These are phyloP conservation scores for Agrocybe praecox DNA, from an alignment of 768 basidiomycete species.

Conservation along the genomic window DNA sequence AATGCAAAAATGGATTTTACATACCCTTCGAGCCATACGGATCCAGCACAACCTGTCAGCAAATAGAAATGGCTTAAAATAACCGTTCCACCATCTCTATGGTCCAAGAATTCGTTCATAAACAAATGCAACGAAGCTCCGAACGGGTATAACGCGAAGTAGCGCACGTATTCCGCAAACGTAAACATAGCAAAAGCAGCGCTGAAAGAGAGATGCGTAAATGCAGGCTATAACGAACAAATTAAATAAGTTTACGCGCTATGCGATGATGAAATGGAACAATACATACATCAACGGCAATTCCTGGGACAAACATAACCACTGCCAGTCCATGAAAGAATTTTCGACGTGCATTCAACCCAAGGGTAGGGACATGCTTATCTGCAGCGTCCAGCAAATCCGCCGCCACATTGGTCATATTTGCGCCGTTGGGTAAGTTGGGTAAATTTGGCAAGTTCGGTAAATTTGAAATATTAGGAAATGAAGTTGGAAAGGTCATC, in stretches of 20 bases:
- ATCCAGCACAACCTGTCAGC: slow-evolving; percentile 91
- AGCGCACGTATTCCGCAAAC: slow-evolving; percentile 96
- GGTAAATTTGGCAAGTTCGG: slow-evolving; percentile 57
- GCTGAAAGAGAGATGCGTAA: slow-evolving; percentile 93
- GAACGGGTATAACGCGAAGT: slow-evolving; percentile 97
- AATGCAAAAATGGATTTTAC: slow-evolving; percentile 26
- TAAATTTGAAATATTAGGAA: slow-evolving; percentile 53
- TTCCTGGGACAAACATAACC: slow-evolving; percentile 94
- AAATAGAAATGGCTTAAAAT: slow-evolving; percentile 98
- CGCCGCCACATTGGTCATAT: slow-evolving; percentile 57
- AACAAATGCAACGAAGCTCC: slow-evolving; percentile 93
- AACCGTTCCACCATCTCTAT: slow-evolving; percentile 93
- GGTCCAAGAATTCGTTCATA: slow-evolving; percentile 96
- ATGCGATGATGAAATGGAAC: neutral
- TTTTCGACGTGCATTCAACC: slow-evolving; percentile 91
- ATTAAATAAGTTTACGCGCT: neutral
- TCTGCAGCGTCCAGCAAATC: slow-evolving; percentile 83
- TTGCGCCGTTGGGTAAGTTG: slow-evolving; percentile 45
- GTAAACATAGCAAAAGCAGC: slow-evolving; percentile 94
- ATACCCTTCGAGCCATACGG: slow-evolving; percentile 94
- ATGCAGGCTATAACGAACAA: slow-evolving; percentile 73
- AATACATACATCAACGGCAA: slow-evolving; percentile 83
- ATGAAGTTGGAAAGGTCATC: slow-evolving; percentile 48
- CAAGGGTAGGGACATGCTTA: slow-evolving; percentile 87
- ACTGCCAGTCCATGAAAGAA: slow-evolving; percentile 97